Evolutionary conservation across 2,329 filamentous ascomycete species (phyloP).

Genomic region (Fusarium domesticum): DNA sequence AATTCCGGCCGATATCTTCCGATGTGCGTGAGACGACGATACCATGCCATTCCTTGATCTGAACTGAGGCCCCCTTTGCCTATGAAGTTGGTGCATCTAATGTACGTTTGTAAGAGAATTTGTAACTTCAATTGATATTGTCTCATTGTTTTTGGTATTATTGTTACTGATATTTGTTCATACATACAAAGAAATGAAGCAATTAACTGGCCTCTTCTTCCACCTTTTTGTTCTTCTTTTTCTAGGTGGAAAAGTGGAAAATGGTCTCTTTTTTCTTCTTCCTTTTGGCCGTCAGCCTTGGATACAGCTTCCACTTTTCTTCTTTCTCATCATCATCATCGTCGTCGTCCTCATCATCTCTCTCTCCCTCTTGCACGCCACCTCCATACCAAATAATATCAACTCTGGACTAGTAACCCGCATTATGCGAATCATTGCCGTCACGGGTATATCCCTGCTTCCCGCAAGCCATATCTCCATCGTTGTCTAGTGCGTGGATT

Average conservation of each 20-base stretch:
- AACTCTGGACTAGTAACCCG: background rate
- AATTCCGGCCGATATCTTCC: conserved; percentile 24
- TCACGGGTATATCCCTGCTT: conserved; percentile 10
- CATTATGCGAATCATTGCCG: conserved; percentile 18
- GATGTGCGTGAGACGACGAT: conserved; percentile 8
- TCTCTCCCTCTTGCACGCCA: background rate
- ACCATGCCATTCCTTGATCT: conserved; percentile 29
- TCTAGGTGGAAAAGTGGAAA: no score
- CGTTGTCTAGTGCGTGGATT: background rate
- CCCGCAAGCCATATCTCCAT: conserved; percentile 2
- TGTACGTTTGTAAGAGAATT: background rate
- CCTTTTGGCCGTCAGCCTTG: no score
- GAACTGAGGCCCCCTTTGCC: conserved; percentile 7
- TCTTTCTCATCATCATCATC: background rate
- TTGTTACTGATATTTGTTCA: no score
- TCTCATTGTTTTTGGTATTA: background rate
- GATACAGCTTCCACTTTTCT: background rate
- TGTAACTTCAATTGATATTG: conserved; percentile 1
- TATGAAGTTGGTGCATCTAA: background rate
- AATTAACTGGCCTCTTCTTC: no score
- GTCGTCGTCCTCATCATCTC: no score
- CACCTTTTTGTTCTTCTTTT: no score
- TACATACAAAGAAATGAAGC: no score
- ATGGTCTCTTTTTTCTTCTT: no score
- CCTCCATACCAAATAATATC: background rate